Evolutionary conservation across 805 yeast genomes (phyloP).

Genomic region (Wickerhamiella nectarea): DNA sequence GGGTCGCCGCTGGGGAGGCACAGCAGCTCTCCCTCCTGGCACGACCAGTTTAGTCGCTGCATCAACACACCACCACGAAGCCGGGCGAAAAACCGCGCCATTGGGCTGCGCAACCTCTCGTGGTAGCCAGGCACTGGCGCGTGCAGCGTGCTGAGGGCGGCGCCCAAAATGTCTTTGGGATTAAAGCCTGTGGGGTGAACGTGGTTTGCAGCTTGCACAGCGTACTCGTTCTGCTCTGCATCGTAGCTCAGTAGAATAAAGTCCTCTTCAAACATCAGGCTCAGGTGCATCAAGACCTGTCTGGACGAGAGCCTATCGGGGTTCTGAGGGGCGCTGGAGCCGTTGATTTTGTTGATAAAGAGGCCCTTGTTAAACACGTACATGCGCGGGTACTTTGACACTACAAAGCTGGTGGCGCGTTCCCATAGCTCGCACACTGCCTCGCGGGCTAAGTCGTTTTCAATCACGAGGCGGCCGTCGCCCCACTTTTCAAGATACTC

Average conservation of each 20-base stretch:
- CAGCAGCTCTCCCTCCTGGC: constrained; percentile 26
- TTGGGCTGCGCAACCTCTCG: constrained; percentile 40
- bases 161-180: constrained; percentile 41
- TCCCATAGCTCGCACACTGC: constrained; percentile 36
- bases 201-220: constrained; percentile 41
- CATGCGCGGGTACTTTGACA: constrained; percentile 38
- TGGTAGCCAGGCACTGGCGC: constrained; percentile 60
- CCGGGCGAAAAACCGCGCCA: constrained; percentile 49
- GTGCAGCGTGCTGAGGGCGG: constrained; percentile 47
- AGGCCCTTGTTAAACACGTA: constrained; percentile 25
- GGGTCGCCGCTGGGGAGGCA: constrained; percentile 23
- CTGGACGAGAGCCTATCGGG: neutral
- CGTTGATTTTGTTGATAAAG: neutral
- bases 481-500: constrained; percentile 7
- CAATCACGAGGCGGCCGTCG: constrained; percentile 24
- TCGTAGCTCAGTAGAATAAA: constrained; percentile 31
- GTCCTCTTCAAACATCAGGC: constrained; percentile 46
- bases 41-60: constrained; percentile 23
- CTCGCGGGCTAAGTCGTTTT: neutral
- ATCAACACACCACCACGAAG: neutral
- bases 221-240: constrained; percentile 27
- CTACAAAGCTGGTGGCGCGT: constrained; percentile 28
- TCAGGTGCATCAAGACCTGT: constrained; percentile 13
- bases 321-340: neutral
- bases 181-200: constrained; percentile 67